A percentile compares a stretch with the other conserved stretches of the same genome.
These are phyloP conservation scores for Pleurotus citrinopileatus DNA, from an alignment of 768 basidiomycete genomes.

Conservation along the genomic window DNA sequence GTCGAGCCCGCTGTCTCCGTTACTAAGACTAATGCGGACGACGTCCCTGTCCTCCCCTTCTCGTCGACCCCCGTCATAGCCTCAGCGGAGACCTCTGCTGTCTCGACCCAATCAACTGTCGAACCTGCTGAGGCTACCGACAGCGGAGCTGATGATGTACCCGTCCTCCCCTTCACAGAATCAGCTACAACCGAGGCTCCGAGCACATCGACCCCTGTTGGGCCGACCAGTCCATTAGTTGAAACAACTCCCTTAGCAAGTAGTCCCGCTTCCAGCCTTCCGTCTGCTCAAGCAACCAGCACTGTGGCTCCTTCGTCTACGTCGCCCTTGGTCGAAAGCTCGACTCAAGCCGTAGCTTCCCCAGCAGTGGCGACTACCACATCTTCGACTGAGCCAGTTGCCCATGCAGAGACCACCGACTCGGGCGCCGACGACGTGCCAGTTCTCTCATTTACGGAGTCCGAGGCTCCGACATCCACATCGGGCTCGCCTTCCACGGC, in stretches of 20 bases:
- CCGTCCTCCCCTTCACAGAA: background rate
- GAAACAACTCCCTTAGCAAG: too few species aligned
- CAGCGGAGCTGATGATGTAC: background rate
- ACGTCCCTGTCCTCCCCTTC: slow-evolving; percentile 1
- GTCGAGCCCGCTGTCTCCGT: background rate
- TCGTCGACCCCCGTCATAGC: background rate
- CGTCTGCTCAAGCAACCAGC: too few species aligned
- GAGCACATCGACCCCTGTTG: too few species aligned
- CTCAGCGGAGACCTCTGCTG: background rate
- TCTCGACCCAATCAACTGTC: background rate
- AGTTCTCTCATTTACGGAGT: background rate
- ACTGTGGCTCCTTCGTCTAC: too few species aligned
- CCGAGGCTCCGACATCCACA: background rate
- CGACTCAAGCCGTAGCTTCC: too few species aligned
- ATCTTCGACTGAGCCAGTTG: background rate
- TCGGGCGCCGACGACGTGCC: background rate
- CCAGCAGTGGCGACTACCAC: background rate
- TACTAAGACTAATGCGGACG: background rate
- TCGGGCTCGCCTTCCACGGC: too few species aligned
- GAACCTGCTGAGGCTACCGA: background rate
- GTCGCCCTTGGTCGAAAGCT: too few species aligned
- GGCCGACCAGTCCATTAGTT: too few species aligned
- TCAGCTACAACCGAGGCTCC: background rate
- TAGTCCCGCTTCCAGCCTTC: too few species aligned
- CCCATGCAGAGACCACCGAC: background rate